These are phyloP conservation scores for Pseudomassariella vexata DNA, from an alignment of 2,329 filamentous ascomycete species.

Conservation along the genomic window DNA sequence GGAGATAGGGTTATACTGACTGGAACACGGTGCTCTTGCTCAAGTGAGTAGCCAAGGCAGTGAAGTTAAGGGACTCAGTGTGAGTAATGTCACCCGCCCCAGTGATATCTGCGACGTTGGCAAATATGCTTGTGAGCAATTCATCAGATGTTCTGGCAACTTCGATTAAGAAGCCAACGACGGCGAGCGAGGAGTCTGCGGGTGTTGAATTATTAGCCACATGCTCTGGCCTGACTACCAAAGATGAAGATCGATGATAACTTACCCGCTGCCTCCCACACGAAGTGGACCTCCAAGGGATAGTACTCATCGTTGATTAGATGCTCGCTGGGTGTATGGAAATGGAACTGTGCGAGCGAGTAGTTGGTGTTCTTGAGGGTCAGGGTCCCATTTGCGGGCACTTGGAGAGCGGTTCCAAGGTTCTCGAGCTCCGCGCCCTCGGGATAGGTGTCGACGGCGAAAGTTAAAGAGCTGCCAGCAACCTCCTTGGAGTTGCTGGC, in stretches of 20 bases:
- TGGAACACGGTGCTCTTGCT: slow-evolving; percentile 31
- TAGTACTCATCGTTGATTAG: slow-evolving; percentile 37
- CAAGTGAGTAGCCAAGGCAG: too few relatives aligned
- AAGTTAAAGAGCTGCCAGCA: slow-evolving; percentile 23
- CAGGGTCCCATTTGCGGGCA: too few relatives aligned
- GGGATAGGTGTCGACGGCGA: too few relatives aligned
- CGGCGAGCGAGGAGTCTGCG: slow-evolving; percentile 26
- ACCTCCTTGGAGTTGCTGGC: slow-evolving; percentile 11
- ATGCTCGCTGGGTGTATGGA: slow-evolving; percentile 57
- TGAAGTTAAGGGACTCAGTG: too few relatives aligned
- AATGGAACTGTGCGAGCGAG: slow-evolving; percentile 49
- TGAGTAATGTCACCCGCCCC: slow-evolving; percentile 30
- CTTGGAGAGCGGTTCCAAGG: too few relatives aligned
- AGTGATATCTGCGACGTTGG: slow-evolving; percentile 28
- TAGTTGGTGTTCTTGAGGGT: slow-evolving; percentile 30
- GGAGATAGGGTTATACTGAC: slow-evolving; percentile 33
- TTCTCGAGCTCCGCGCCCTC: too few relatives aligned
- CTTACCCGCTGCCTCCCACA: slow-evolving; percentile 27
- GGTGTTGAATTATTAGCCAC: neutral
- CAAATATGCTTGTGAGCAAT: slow-evolving; percentile 26
- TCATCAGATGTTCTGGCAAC: slow-evolving; percentile 15
- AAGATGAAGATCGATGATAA: neutral
- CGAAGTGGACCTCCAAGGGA: slow-evolving; percentile 35
- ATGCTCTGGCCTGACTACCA: neutral
- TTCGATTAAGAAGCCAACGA: slow-evolving; percentile 32